These are phyloP conservation scores for Russula olivacea DNA, from an alignment of 768 basidiomycete species.

Conservation along the genomic window DNA sequence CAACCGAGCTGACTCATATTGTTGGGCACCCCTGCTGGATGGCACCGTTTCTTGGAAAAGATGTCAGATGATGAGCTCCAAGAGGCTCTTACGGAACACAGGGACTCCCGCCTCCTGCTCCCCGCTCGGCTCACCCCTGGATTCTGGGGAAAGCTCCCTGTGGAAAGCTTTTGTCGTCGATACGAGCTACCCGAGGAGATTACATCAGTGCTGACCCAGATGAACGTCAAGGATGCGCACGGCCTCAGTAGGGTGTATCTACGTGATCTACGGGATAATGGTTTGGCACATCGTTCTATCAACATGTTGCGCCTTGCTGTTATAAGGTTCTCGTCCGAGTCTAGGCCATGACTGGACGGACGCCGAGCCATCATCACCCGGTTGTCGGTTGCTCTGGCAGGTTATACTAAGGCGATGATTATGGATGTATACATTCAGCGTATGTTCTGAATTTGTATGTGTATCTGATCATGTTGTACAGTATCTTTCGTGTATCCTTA, in stretches of 20 bases:
- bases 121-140: conserved; percentile 15
- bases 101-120: conserved; percentile 11
- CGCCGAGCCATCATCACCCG: neutral
- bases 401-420: neutral
- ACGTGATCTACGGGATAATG: conserved; percentile 5
- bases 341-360: neutral
- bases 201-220: neutral
- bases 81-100: conserved; percentile 9
- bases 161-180: conserved; percentile 14
- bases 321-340: conserved; percentile 17
- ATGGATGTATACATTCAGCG: neutral
- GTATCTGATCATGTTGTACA: conserved; percentile 7
- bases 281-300: conserved; percentile 3
- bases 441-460: neutral
- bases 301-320: conserved; percentile 17
- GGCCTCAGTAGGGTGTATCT: conserved; percentile 12
- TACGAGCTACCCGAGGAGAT: conserved; percentile 15
- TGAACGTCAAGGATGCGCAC: conserved; percentile 15
- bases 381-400: neutral
- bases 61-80: conserved; percentile 18
- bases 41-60: neutral
- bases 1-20: neutral
- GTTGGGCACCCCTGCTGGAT: neutral
- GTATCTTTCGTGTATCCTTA: conserved; percentile 9
- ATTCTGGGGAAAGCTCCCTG: conserved; percentile 1